Percentiles rank a stretch among this genome's conserved stretches.
These are phyloP conservation scores for Podila horticola DNA, from an alignment of 192 early-diverging fungal genomes.

Conservation along the genomic window DNA sequence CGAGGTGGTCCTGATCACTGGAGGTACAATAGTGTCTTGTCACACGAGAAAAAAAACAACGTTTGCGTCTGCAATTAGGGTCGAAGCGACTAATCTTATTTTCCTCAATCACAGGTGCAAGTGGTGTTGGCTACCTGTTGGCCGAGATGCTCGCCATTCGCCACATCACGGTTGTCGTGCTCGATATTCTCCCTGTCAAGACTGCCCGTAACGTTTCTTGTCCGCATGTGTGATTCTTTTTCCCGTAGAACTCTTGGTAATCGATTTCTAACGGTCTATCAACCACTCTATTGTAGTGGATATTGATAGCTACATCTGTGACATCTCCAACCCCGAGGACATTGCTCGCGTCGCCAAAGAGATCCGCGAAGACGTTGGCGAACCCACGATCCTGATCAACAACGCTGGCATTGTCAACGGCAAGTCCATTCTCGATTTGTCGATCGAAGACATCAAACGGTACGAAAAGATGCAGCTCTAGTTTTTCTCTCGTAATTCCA, in stretches of 20 bases:
- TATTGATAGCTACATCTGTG: conserved; percentile 65
- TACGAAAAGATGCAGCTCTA: neutral
- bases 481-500: neutral
- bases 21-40: conserved; percentile 52
- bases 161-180: conserved; percentile 60
- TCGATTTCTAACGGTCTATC: neutral
- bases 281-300: conserved; percentile 29
- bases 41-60: neutral
- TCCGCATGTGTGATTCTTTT: neutral
- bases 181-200: conserved; percentile 58
- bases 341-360: conserved; percentile 60
- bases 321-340: conserved; percentile 59
- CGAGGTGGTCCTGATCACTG: conserved; percentile 72
- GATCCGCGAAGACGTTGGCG: conserved; percentile 63
- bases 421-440: conserved; percentile 70
- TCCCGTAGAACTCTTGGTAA: neutral
- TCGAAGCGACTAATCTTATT: too few relatives aligned
- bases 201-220: conserved; percentile 32
- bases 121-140: conserved; percentile 65
- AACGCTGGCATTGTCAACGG: conserved; percentile 82
- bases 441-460: conserved; percentile 68
- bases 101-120: conserved; percentile 53
- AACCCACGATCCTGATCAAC: conserved; percentile 84
- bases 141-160: conserved; percentile 57
- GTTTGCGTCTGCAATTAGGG: neutral